A percentile compares a stretch with the other conserved stretches of the same genome.
Conservation (phyloP, 169 alveolate genomes). For the Amoebophrya sp. region DNA sequence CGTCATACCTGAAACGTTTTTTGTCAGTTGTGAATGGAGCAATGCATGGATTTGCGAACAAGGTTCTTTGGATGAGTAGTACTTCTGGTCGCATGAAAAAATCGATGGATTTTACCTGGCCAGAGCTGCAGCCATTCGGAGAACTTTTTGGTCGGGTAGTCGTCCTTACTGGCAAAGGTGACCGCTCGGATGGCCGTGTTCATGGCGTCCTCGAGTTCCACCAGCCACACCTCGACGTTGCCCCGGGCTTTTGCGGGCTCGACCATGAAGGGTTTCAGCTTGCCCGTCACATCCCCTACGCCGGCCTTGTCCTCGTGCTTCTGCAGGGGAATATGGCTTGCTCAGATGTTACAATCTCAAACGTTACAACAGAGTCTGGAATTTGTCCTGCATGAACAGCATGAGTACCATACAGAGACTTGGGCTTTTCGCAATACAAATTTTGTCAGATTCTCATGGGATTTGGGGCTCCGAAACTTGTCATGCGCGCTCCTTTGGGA, state of each 20-base stretch:
- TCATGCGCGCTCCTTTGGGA: no score
- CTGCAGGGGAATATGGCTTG: constrained; percentile 38
- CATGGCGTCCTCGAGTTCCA: constrained; percentile 75
- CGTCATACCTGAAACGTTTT: constrained; percentile 12
- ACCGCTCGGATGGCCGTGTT: constrained; percentile 63
- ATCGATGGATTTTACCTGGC: constrained; percentile 74
- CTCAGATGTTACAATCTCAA: no score
- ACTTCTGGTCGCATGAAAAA: no score
- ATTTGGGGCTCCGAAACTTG: no score
- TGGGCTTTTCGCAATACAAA: no score
- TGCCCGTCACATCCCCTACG: background rate
- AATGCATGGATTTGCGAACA: no score
- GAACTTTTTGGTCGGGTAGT: constrained; percentile 65
- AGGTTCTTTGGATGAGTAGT: no score
- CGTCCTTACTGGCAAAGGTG: constrained; percentile 60
- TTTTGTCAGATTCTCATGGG: no score
- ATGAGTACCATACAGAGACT: no score
- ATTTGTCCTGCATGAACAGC: no score
- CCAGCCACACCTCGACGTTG: constrained; percentile 85
- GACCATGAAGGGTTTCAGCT: constrained; percentile 15
- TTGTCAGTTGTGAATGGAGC: no score
- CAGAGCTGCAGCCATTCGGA: constrained; percentile 78
- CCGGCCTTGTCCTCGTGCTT: constrained; percentile 12
- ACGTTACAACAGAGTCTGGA: no score
- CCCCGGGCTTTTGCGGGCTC: constrained; percentile 70